Base-by-base conservation (phyloP, 768 basidiomycete genomes). In the Pisolithus sp. region DNA sequence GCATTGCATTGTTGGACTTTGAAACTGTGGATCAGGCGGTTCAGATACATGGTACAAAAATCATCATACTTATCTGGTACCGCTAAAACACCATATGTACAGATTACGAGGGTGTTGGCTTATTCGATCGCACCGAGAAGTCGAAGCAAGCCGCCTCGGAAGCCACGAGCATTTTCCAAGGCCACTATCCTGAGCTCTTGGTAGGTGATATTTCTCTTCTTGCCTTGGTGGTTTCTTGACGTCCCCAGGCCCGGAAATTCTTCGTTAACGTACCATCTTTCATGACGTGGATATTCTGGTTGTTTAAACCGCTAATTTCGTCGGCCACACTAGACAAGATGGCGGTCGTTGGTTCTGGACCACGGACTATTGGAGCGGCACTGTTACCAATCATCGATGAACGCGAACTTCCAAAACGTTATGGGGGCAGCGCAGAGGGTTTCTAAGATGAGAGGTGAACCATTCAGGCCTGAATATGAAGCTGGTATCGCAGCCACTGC, bases 271-370 rank as follows among this genome's bases (percentile, higher is more conserved):
- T 92, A 12, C 89, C 89, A 0, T 77, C 79, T 2, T 60, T 87
- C 52, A 73, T 90, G 58, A 78, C 82, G 38, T 91, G 89, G 88
- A 76, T 92, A 53, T 92, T 89, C 71, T 91, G 89, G 89, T 57
- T 75, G 15, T 90, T 91, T 75, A 91, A 85, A 63, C 77, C 87
- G 0, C 62, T 92, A 55, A 64, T 92, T 13, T 78, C 89, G 2
- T 66, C 85, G 7, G 78, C 77, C 26, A 91, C 89, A n/a, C 63
- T 88, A 31, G 82, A 83, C 7, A 92, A 91, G 74, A 87, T 92
- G 85, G 71, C 73, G 31, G 83, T 91, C 36, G 84, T 89, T 17
- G 89, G 89, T 39, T 73, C 75, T 21, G 81, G 87, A 15, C 65
- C 75, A n/a, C 67, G 72, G 52, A 69, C 77, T 0, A 80, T 91